Conservation (phyloP, 2,329 filamentous ascomycete genomes). For the Fusarium pininemorale region DNA sequence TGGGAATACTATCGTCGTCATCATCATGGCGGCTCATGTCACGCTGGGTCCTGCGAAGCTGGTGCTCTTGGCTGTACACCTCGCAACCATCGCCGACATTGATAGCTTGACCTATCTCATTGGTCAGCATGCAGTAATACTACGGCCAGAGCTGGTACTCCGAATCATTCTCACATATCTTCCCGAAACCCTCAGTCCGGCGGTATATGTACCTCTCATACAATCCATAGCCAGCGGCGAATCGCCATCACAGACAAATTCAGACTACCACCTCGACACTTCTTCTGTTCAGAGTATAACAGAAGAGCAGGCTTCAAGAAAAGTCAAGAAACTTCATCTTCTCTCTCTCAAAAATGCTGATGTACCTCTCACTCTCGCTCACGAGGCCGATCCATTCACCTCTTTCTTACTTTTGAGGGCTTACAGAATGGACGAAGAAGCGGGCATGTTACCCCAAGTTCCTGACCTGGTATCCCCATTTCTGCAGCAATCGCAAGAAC, state of each 20-base stretch:
- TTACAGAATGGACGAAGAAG: conserved; percentile 74
- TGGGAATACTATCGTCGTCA: not conserved
- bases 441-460: conserved; percentile 75
- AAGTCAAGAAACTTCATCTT: conserved; percentile 70
- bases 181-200: conserved; percentile 74
- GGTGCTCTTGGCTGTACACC: conserved; percentile 76
- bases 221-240: conserved; percentile 63
- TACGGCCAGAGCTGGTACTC: conserved; percentile 72
- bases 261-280: conserved; percentile 61
- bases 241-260: conserved; percentile 51
- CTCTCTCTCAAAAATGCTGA: conserved; percentile 64
- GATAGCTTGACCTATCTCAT: conserved; percentile 68
- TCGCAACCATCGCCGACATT: conserved; percentile 73
- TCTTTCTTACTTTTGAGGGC: conserved; percentile 75
- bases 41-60: conserved; percentile 72
- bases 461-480: conserved; percentile 76
- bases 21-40: conserved; percentile 38
- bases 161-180: conserved; percentile 80
- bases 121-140: conserved; percentile 62
- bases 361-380: conserved; percentile 55
- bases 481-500: conserved; percentile 65
- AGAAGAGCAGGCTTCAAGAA: conserved; percentile 71
- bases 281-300: conserved; percentile 66
- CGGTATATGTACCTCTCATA: conserved; percentile 69
- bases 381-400: conserved; percentile 64